Percentiles rank a stretch among this genome's conserved stretches.
Conservation (phyloP, 768 basidiomycete genomes). For the Tylopilus intermedius region DNA sequence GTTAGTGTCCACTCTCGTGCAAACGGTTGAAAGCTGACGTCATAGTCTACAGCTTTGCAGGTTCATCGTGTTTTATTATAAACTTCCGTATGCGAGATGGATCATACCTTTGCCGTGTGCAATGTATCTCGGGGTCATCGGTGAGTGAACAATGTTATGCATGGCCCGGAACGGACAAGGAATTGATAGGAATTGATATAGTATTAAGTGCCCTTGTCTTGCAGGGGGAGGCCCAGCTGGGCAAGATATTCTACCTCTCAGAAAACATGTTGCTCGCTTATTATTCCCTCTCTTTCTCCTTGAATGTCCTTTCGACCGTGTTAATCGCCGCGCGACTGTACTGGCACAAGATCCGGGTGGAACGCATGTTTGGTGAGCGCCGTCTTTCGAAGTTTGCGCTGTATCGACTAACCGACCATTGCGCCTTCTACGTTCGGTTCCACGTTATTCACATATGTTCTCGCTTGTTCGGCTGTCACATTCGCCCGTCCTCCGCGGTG, state of each 20-base stretch:
- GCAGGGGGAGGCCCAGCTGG: slow-evolving; percentile 13
- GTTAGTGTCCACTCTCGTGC: slow-evolving; percentile 12
- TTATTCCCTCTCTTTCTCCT: slow-evolving; percentile 21
- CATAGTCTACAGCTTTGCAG: slow-evolving; percentile 15
- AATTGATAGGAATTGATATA: neutral
- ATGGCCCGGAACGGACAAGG: neutral
- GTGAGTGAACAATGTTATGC: slow-evolving; percentile 8
- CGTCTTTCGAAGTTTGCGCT: neutral
- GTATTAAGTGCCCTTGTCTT: slow-evolving; percentile 21
- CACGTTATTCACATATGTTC: neutral
- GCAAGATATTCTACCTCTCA: slow-evolving; percentile 20
- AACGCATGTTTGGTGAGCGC: slow-evolving; percentile 24
- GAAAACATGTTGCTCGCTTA: slow-evolving; percentile 21
- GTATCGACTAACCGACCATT: neutral
- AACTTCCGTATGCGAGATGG: slow-evolving; percentile 19
- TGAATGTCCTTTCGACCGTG: slow-evolving; percentile 21
- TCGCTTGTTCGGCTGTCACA: neutral
- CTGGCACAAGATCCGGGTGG: slow-evolving; percentile 21
- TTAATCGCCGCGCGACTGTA: slow-evolving; percentile 23
- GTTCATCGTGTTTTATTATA: slow-evolving; percentile 23
- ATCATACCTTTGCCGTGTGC: slow-evolving; percentile 22
- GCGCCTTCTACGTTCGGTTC: neutral
- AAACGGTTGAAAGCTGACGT: neutral
- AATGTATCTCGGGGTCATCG: slow-evolving; percentile 22
- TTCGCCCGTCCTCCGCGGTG: neutral